Base-by-base conservation (phyloP, 1,284 basidiomycete species). In the Xanthoconium separans region DNA sequence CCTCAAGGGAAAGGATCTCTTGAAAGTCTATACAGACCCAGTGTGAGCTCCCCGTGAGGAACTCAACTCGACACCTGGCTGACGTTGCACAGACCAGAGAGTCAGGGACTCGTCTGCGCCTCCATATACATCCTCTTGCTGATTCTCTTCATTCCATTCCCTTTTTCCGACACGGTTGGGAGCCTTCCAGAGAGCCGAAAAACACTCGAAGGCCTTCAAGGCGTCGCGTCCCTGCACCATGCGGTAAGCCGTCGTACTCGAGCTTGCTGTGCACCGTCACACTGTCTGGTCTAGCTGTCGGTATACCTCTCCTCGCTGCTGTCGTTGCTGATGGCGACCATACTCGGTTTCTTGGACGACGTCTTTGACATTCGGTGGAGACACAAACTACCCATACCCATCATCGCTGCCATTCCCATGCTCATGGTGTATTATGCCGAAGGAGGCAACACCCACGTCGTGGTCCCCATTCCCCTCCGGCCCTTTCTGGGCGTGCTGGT, bases 321-420 rank as follows among this genome's bases (percentile, higher is more conserved):
- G 13, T 95, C 92, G 0, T 79, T 99, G 22, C 75, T 98, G 27
- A 92, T 93, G 27, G 95, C 97, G 0, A 95, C 94, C 0, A 81
- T 99, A 58, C 83, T 99, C 2, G 96, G 97, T 10, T 98, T 99
- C 66, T 77, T 98, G 45, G 97, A 99, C 67, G 97, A 99, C 70
- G 83, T 99, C 2, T 99, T 99, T 64, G 97, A 99, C 70, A 98
- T 99, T 61, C 86, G 97, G 12, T 99, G 97, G 97, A 76, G 97
- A 56, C 94, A 98, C 75, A 99, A 99, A 72, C 74, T 99, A 9
- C 97, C 97, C 0, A 97, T 99, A 51, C 97, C 95, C 0, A 84
- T 99, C 65, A 91, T 99, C 54, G 93, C 94, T 0, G 92, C 93
- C 16, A 92, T 99, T 20, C 97, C 97, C 1, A 82, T 98, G 22